Evolutionary conservation across 106 monocot genomes (phyloP).

Genomic region (Apostasia ramifera): DNA sequence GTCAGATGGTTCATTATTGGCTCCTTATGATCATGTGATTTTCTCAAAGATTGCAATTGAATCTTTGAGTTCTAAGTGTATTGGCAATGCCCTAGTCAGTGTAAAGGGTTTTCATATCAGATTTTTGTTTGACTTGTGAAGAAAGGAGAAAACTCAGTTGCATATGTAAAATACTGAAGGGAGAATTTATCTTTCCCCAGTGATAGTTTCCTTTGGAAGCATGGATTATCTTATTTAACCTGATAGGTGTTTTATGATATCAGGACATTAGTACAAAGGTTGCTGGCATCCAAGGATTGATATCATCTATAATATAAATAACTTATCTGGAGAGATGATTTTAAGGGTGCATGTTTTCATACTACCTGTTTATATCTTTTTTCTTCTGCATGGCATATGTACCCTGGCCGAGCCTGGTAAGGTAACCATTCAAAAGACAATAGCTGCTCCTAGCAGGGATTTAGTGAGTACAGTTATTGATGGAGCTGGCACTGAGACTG

Average conservation of each 20-base stretch:
- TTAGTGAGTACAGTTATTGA: conserved; percentile 44
- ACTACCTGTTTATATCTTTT: conserved; percentile 10
- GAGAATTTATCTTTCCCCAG: no score
- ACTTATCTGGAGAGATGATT: conserved; percentile 16
- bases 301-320: background rate
- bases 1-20: background rate
- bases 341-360: conserved; percentile 11
- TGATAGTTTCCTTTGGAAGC: background rate
- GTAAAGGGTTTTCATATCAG: background rate
- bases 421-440: conserved; percentile 18
- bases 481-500: conserved; percentile 50
- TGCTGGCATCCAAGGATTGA: background rate
- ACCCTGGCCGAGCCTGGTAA: conserved; percentile 34
- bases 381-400: conserved; percentile 11
- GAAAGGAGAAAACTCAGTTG: no score
- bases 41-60: background rate
- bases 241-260: background rate
- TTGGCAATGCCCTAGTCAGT: background rate
- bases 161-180: no score
- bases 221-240: background rate
- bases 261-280: background rate
- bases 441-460: conserved; percentile 55
- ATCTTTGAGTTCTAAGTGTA: background rate
- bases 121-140: background rate
- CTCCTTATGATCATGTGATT: background rate